Base-by-base conservation (phyloP, 129 eudicot species). In the Centella asiatica region DNA sequence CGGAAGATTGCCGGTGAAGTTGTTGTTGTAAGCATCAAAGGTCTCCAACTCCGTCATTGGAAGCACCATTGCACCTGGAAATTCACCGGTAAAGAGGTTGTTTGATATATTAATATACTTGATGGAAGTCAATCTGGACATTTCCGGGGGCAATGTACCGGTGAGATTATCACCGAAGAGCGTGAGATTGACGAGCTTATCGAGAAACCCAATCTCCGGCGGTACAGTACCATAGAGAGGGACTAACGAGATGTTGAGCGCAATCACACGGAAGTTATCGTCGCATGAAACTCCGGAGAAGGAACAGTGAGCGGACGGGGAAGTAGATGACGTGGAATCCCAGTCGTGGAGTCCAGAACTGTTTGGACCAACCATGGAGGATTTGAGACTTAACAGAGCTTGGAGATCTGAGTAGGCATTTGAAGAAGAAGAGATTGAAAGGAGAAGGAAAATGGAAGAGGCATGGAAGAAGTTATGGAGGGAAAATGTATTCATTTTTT, bases 241-340 rank as follows among this genome's bases (percentile, higher is more conserved):
- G 15, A 70, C 62, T 47, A 49, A 11, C 5, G 87, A 70, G 45
- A 93, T 54, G 47, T 69, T 64, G 15, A 93, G 76, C 0, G 92
- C 36, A 3, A 76, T 74, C 9, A 93, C 99, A 0, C 83, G 80
- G 2, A 20, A 36, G 57, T 67, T 61, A 0, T 53, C 64, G 27
- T 87, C 81, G 53, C 99, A 93, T 0, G 87, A 59, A 44, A 93
- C 81, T 22, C 99, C 99, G 39, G 88, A 60, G 65, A 87, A 93
- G 7, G 80, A 68, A 53, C 99, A 93, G 72, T 93, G 92, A 19
- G 67, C 46, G 13, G 69, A 42, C 6, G 65, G 54, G 2, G 63
- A 50, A 14, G 72, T 68, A 31, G 62, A 34, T 26, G 74, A 59
- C 37, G 60, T 68, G 29, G 13, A 19, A 23, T 23, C 44, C 95